Base-by-base conservation (phyloP, 192 early-diverging fungal genomes). In the Allomyces macrogynus region DNA sequence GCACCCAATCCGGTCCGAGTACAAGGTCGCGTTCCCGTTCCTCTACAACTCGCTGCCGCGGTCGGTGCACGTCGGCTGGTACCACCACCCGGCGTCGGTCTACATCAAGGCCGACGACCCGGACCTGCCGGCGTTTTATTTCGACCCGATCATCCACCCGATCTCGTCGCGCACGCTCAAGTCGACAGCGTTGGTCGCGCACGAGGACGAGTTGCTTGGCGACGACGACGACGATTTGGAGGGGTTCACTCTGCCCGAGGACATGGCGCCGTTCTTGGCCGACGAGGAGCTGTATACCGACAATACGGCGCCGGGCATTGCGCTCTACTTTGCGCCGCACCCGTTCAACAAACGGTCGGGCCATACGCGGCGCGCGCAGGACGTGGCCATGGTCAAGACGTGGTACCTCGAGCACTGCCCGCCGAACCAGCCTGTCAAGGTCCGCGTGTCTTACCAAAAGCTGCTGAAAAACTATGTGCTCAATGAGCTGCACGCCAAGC, bases 351-450 rank as follows among this genome's bases (percentile, higher is more conserved):
- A 93, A 66, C 81, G 93, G 27, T 89, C 89, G 54, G 96, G 96
- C 23, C 78, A 80, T 42, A 93, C 86, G 22, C 82, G 96, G 14
- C 83, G 96, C 69, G 92, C 93, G 1, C 78, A 86, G 72, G 96
- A 99, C 76, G 78, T 99, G 27, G 92, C 93, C 10, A 76, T 99
- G 43, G 88, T 99, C 61, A 94, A 95, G 80, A 87, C 84, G 62
- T 99, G 96, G 96, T 99, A 97, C 71, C 77, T 99, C 71, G 96
- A 99, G 70, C 96, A 93, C 74, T 89, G 88, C 68, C 89, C 93
- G 22, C 81, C 86, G 14, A 86, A 84, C 18, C 86, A 92, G 73
- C 96, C 96, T 18, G 93, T 95, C 67, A 99, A 99, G 75, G 92
- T 95, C 64, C 87, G 96, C 20, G 96, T 99, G 14, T 97, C 93